Evolutionary conservation across 2,329 filamentous ascomycete genomes (phyloP).

Genomic region (Xylaria digitata): DNA sequence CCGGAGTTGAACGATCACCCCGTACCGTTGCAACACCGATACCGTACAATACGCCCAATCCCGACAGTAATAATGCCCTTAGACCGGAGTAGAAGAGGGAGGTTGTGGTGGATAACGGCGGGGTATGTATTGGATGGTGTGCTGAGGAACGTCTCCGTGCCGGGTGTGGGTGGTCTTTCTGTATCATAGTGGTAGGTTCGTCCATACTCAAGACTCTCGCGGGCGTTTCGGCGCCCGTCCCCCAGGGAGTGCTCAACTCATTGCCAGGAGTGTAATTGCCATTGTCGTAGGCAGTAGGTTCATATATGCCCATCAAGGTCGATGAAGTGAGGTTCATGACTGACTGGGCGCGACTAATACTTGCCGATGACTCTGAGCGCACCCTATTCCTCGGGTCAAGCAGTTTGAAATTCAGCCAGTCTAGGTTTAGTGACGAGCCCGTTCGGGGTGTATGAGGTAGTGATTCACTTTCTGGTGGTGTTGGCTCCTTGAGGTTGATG

Average conservation of each 20-base stretch:
- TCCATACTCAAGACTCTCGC: slow-evolving; percentile 55
- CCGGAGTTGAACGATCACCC: slow-evolving; percentile 68
- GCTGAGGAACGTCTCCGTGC: slow-evolving; percentile 53
- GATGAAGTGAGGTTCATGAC: slow-evolving; percentile 88
- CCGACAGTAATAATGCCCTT: slow-evolving; percentile 75
- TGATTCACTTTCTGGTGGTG: slow-evolving; percentile 56
- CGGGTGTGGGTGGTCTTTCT: slow-evolving; percentile 48
- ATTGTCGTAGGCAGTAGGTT: slow-evolving; percentile 68
- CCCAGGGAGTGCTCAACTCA: slow-evolving; percentile 78
- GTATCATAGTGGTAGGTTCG: slow-evolving; percentile 44
- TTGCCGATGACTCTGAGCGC: slow-evolving; percentile 49
- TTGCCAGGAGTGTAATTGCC: slow-evolving; percentile 53
- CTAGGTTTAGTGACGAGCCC: slow-evolving; percentile 57
- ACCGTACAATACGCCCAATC: slow-evolving; percentile 85
- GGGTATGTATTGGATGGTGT: slow-evolving; percentile 46
- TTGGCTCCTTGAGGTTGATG: slow-evolving; percentile 61
- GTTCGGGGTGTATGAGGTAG: slow-evolving; percentile 56
- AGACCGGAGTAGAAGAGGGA: slow-evolving; percentile 63
- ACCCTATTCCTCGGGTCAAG: slow-evolving; percentile 43
- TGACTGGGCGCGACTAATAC: slow-evolving; percentile 77
- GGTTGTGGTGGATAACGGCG: slow-evolving; percentile 46
- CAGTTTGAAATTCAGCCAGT: slow-evolving; percentile 52
- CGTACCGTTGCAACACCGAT: slow-evolving; percentile 83
- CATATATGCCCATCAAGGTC: slow-evolving; percentile 92
- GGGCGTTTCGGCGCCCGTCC: slow-evolving; percentile 79